A percentile compares a stretch with the other conserved stretches of the same genome.
phyloP scores from a whole-genome alignment of 805 yeast species.

The Suhomyces faveliae region DNA sequence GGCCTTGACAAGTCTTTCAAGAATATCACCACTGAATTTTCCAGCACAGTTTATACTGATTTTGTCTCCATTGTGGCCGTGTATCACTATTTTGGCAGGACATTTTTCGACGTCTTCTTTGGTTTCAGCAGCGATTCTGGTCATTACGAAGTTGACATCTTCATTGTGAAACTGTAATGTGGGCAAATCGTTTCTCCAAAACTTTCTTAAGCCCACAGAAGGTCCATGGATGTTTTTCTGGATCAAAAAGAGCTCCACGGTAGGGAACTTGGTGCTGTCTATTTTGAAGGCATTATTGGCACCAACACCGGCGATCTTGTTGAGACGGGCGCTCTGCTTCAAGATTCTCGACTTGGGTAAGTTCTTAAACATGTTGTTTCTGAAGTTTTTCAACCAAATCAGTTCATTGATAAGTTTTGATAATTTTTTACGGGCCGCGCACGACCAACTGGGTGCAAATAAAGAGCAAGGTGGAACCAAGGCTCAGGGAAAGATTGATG shows the following conservation, averaged over 20 bases:
- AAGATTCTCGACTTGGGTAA: constrained; percentile 42
- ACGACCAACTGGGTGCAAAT: too few relatives aligned
- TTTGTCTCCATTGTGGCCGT: constrained; percentile 32
- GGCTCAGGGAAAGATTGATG: too few relatives aligned
- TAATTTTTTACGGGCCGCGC: background rate
- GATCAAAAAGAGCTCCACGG: constrained; percentile 51
- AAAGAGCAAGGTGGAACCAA: too few relatives aligned
- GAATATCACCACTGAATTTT: constrained; percentile 50
- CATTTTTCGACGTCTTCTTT: constrained; percentile 43
- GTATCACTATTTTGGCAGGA: constrained; percentile 47
- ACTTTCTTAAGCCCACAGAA: constrained; percentile 66
- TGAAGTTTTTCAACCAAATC: too few relatives aligned
- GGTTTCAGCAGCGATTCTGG: constrained; percentile 46
- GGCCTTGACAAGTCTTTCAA: constrained; percentile 50
- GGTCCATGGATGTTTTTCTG: constrained; percentile 45
- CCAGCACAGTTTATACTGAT: constrained; percentile 53
- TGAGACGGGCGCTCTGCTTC: constrained; percentile 51
- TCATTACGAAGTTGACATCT: constrained; percentile 57
- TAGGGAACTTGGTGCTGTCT: constrained; percentile 22
- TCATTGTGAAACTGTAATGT: constrained; percentile 83
- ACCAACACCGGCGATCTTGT: constrained; percentile 48
- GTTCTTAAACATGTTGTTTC: constrained; percentile 17
- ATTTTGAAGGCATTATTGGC: constrained; percentile 33
- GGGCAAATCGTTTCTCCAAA: constrained; percentile 75
- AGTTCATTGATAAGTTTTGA: background rate